phyloP scores from a whole-genome alignment of 2,329 filamentous ascomycete genomes.

The Rhytidhysteron rufulum region DNA sequence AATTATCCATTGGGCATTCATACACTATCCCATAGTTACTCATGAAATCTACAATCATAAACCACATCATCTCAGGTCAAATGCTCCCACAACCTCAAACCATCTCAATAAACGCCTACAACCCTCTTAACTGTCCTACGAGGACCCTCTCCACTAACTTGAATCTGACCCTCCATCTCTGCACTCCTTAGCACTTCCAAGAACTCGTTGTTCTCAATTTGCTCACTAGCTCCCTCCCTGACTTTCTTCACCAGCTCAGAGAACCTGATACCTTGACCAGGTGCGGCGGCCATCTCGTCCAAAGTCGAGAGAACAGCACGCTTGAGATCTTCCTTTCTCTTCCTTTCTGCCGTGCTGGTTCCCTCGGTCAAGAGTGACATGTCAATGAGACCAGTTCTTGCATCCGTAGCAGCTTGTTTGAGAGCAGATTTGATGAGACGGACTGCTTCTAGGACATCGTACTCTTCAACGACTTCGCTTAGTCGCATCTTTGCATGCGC shows the following conservation, averaged over 20 bases:
- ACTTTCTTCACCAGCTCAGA: slow-evolving; percentile 73
- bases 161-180: slow-evolving; percentile 80
- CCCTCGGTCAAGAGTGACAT: slow-evolving; percentile 95
- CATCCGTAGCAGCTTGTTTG: slow-evolving; percentile 95
- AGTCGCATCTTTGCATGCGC: slow-evolving; percentile 98
- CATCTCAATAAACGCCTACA: slow-evolving; percentile 12
- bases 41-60: background rate
- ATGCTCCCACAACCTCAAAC: background rate
- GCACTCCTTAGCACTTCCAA: slow-evolving; percentile 73
- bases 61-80: too few species aligned
- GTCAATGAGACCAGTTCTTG: slow-evolving; percentile 86
- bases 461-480: slow-evolving; percentile 66
- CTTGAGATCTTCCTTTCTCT: slow-evolving; percentile 80
- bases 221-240: slow-evolving; percentile 52
- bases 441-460: slow-evolving; percentile 86
- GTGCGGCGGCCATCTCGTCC: slow-evolving; percentile 66
- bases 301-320: slow-evolving; percentile 68
- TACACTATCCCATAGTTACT: background rate
- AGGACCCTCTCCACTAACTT: slow-evolving; percentile 77
- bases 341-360: slow-evolving; percentile 82
- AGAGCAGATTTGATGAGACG: slow-evolving; percentile 89
- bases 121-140: slow-evolving; percentile 78
- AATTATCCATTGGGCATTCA: too few species aligned
- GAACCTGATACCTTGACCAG: slow-evolving; percentile 65
- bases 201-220: slow-evolving; percentile 77